These are phyloP conservation scores for Verruconis gallopava DNA, from an alignment of 2,329 filamentous ascomycete genomes.

Conservation along the genomic window DNA sequence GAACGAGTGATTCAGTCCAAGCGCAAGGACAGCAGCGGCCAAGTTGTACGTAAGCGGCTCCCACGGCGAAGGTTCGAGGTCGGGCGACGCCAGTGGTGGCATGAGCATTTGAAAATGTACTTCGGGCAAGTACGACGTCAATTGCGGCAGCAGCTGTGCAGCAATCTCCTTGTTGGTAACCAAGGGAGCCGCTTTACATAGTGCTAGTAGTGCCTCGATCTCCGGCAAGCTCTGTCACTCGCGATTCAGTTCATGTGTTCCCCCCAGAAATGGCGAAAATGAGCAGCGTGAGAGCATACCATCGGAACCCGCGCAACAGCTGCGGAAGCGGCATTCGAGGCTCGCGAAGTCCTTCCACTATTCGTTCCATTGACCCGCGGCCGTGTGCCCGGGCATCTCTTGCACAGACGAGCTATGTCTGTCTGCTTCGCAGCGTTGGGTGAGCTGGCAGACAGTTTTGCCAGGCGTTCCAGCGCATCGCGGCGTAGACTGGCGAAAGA, in stretches of 20 bases:
- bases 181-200: constrained; percentile 78
- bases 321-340: constrained; percentile 1
- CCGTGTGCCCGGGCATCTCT: constrained; percentile 18
- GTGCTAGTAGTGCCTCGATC: constrained; percentile 77
- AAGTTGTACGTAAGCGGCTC: constrained; percentile 71
- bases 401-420: constrained; percentile 31
- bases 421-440: constrained; percentile 17
- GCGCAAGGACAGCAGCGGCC: constrained; percentile 64
- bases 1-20: constrained; percentile 60
- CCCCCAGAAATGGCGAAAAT: too few relatives aligned
- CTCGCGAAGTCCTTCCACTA: constrained; percentile 9
- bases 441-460: constrained; percentile 31
- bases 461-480: constrained; percentile 38
- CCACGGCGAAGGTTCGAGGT: constrained; percentile 76
- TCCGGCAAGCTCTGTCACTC: constrained; percentile 69
- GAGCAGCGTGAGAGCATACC: constrained; percentile 19
- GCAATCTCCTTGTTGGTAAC: constrained; percentile 60
- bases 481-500: constrained; percentile 25
- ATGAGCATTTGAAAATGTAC: constrained; percentile 63
- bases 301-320: constrained; percentile 21
- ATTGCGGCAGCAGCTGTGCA: constrained; percentile 61
- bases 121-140: constrained; percentile 76
- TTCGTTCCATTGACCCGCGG: constrained; percentile 5
- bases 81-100: constrained; percentile 57
- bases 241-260: too few relatives aligned